A percentile compares a stretch with the other conserved stretches of the same genome.
phyloP scores from a whole-genome alignment of 2,329 filamentous ascomycete genomes.

The Lecanicillium sp. region DNA sequence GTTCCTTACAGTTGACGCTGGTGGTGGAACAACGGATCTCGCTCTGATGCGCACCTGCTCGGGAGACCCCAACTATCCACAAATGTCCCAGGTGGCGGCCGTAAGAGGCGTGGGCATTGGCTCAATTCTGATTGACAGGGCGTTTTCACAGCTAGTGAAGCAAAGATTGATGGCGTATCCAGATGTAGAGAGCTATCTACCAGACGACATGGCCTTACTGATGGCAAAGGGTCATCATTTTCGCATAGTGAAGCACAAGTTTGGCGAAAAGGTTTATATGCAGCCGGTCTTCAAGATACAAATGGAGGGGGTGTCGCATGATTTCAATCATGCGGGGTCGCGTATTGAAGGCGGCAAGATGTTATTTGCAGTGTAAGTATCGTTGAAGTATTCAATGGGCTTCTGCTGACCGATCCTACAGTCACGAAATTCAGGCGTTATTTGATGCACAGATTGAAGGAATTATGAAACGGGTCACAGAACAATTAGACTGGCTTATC shows the following conservation, averaged over 20 bases:
- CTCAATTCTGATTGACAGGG: slow-evolving; percentile 35
- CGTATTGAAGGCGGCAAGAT: slow-evolving; percentile 32
- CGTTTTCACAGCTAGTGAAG: slow-evolving; percentile 30
- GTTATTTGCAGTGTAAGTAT: slow-evolving; percentile 27
- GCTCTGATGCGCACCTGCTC: slow-evolving; percentile 33
- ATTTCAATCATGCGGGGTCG: slow-evolving; percentile 27
- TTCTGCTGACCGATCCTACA: slow-evolving; percentile 12
- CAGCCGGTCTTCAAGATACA: slow-evolving; percentile 30
- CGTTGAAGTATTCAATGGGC: neutral
- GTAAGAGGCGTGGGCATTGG: slow-evolving; percentile 39
- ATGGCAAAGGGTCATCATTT: slow-evolving; percentile 31
- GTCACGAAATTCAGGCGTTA: slow-evolving; percentile 32
- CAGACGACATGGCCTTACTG: slow-evolving; percentile 25
- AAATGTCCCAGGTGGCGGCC: slow-evolving; percentile 24
- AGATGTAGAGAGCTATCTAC: slow-evolving; percentile 24
- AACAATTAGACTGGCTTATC: slow-evolving; percentile 31
- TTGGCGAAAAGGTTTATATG: slow-evolving; percentile 35
- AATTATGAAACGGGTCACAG: slow-evolving; percentile 28
- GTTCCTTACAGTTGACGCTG: slow-evolving; percentile 36
- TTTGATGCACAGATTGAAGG: slow-evolving; percentile 33
- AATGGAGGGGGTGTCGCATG: slow-evolving; percentile 33
- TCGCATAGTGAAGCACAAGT: slow-evolving; percentile 29
- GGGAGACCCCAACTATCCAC: slow-evolving; percentile 16
- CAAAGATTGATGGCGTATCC: slow-evolving; percentile 26
- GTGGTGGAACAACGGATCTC: slow-evolving; percentile 38